Base-by-base conservation (phyloP, 2,329 filamentous ascomycete species). In the Aspergillus pseudotamarii region DNA sequence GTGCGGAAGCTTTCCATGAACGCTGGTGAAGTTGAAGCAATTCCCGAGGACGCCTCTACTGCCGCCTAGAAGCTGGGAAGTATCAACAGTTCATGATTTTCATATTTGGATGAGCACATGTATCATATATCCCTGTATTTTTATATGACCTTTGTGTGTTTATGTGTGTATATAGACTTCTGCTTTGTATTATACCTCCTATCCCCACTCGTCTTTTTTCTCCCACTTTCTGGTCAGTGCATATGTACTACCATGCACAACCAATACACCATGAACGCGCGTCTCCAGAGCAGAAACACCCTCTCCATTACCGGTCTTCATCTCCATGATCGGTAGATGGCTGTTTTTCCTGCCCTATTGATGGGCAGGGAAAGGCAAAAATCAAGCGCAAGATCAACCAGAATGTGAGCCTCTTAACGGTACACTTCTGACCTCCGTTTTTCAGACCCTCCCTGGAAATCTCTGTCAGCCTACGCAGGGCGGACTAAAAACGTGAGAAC, bases 1-100 rank as follows among this genome's bases (percentile, higher is more conserved):
- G 82, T 93, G 30, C 86, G 87, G 64, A 91, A 94, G 75, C 88
- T 97, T 80, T 86, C 84, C 8, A 89, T 94, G 73, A 82, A 72
- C 12, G 65, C 64, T 51, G 61, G 88, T 63, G 82, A 85, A 61
- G 81, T 62, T 36, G 68, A 53, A 74, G 72, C 72, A 8, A 72
- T 72, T 23, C 54, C 63, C 6, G 64, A 66, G 26, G 63, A 67
- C 63, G 64, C 58, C 50, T 55, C 75, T 72, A 62, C 69, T 64
- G 64, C 69, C 59, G 59, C 70, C 64, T 72, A 75, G 56, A 48
- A n/a, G 38, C 26, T 9, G 32, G 48, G 28, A 32, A 34, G 28
- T n/a, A 32, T 32, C 19, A n/a, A 51, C 6, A 34, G 4, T 51
- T 51, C 28, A 51, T 34, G 48, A 30, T 8, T 12, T 43, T 9